These are phyloP conservation scores for Suillus spraguei DNA, from an alignment of 768 basidiomycete species.

Conservation along the genomic window DNA sequence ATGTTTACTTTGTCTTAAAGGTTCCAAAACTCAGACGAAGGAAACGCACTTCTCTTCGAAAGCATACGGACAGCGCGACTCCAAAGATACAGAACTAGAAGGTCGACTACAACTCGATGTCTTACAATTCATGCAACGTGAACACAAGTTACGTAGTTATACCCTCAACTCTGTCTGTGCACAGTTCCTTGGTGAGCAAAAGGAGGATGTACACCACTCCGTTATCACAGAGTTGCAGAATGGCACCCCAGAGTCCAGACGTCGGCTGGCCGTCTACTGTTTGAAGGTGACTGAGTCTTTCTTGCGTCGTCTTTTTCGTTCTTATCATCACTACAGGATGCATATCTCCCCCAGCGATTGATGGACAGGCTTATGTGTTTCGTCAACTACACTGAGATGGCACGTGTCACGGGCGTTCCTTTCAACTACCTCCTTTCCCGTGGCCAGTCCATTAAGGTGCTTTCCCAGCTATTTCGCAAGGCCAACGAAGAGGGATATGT, in stretches of 20 bases:
- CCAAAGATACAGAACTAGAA: constrained; percentile 89
- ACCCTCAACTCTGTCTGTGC: constrained; percentile 98
- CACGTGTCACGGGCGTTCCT: constrained; percentile 99
- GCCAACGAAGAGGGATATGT: constrained; percentile 92
- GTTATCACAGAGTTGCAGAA: constrained; percentile 98
- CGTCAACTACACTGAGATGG: constrained; percentile 98
- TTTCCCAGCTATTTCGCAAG: constrained; percentile 93
- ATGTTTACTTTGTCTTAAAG: constrained; percentile 42
- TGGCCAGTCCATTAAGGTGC: constrained; percentile 98
- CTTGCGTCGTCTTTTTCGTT: background rate
- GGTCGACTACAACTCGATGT: constrained; percentile 95
- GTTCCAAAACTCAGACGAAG: constrained; percentile 76
- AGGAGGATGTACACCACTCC: constrained; percentile 98
- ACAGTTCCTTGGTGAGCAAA: constrained; percentile 97
- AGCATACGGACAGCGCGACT: constrained; percentile 96
- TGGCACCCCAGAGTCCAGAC: constrained; percentile 89
- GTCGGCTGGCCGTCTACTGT: constrained; percentile 96
- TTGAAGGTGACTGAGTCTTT: constrained; percentile 64
- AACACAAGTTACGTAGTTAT: constrained; percentile 96
- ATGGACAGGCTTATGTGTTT: constrained; percentile 99
- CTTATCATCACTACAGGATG: constrained; percentile 62
- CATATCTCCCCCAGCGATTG: constrained; percentile 94
- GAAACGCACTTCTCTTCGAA: constrained; percentile 98
- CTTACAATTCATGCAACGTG: constrained; percentile 97
- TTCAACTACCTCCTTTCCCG: constrained; percentile 94